phyloP scores from a whole-genome alignment of 352 stramenopile genomes.

The Nannochloropsis limnetica region DNA sequence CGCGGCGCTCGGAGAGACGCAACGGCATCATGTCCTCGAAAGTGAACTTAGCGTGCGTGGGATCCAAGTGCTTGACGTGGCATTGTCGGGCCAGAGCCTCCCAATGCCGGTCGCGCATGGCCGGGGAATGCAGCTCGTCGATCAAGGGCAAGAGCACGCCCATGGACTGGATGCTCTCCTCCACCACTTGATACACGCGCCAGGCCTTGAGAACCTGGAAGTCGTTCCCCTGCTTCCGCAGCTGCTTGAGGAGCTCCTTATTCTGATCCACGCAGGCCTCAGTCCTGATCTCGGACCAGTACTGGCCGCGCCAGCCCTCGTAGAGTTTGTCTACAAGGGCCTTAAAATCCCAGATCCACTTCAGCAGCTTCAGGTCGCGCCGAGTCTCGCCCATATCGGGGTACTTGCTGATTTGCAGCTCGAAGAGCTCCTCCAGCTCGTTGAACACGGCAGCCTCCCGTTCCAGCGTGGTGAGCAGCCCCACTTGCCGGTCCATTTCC shows the following conservation, averaged over 20 bases:
- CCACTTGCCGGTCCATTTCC: conserved; percentile 72
- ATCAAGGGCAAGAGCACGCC: conserved; percentile 78
- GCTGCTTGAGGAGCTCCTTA: conserved; percentile 66
- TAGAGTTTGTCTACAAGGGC: conserved; percentile 67
- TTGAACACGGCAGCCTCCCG: conserved; percentile 67
- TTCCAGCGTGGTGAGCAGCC: conserved; percentile 67
- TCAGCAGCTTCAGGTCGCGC: conserved; percentile 74
- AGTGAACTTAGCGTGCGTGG: conserved; percentile 73
- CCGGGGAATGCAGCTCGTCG: conserved; percentile 83
- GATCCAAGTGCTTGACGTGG: conserved; percentile 77
- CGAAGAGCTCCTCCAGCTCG: conserved; percentile 87
- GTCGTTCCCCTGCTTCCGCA: conserved; percentile 58
- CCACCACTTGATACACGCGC: conserved; percentile 70
- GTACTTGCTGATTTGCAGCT: conserved; percentile 67
- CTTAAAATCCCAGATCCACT: conserved; percentile 83
- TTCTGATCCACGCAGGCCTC: conserved; percentile 76
- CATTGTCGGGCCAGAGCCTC: conserved; percentile 79
- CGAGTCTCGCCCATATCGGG: conserved; percentile 67
- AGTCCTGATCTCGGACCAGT: conserved; percentile 76
- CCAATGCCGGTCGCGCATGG: conserved; percentile 87
- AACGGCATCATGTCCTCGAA: conserved; percentile 81
- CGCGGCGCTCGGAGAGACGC: conserved; percentile 78
- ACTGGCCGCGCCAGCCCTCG: conserved; percentile 69
- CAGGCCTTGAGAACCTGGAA: conserved; percentile 72
- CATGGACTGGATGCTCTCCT: conserved; percentile 80